Conservation (phyloP, 345 rosid species). For the Nasturtium officinale region DNA sequence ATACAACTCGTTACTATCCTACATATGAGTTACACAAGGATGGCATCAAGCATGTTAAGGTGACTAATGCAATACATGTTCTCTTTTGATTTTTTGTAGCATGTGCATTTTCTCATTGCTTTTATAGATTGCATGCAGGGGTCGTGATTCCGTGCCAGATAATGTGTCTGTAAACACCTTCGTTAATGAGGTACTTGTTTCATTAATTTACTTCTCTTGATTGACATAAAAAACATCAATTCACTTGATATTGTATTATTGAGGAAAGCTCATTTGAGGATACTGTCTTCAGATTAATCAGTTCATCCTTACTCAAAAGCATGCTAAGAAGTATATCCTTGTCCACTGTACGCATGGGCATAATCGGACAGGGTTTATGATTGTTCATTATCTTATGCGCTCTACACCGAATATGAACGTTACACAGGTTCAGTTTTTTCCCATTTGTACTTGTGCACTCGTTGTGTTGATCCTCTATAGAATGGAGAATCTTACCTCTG, state of each 20-base stretch:
- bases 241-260: not conserved
- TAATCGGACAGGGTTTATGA: slow-evolving; percentile 98
- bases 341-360: slow-evolving; percentile 99
- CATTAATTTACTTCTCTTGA: not conserved
- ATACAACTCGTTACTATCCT: slow-evolving; percentile 82
- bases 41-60: slow-evolving; percentile 93
- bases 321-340: slow-evolving; percentile 65
- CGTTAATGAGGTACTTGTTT: slow-evolving; percentile 68
- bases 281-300: slow-evolving; percentile 62
- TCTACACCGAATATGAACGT: slow-evolving; percentile 66
- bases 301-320: slow-evolving; percentile 66
- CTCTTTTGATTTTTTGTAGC: not conserved
- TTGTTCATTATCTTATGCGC: slow-evolving; percentile 90
- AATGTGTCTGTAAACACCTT: slow-evolving; percentile 81
- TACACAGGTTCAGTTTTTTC: slow-evolving; percentile 56
- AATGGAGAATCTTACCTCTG: slow-evolving; percentile 8
- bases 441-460: not conserved
- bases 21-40: slow-evolving; percentile 61
- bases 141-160: slow-evolving; percentile 88
- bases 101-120: not conserved
- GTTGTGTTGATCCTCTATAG: not conserved
- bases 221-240: not conserved
- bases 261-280: slow-evolving; percentile 17
- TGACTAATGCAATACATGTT: slow-evolving; percentile 18
- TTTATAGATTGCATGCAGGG: slow-evolving; percentile 78